Evolutionary conservation across 257 asterid species (phyloP).

Genomic region (Nicotiana tomentosiformis): DNA sequence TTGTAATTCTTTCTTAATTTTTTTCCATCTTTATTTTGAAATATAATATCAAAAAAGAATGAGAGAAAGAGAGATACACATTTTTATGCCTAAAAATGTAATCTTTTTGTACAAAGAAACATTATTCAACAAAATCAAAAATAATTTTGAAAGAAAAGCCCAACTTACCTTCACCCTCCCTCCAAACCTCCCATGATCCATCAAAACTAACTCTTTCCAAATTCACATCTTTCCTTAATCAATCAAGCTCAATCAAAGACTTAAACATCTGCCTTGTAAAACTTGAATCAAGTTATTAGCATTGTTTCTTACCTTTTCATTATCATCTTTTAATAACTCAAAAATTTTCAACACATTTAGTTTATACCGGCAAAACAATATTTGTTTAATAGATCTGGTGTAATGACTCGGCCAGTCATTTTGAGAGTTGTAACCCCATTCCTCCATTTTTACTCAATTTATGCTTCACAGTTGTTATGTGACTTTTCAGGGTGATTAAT

Average conservation of each 20-base stretch:
- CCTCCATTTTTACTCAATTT: too few species aligned
- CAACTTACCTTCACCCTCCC: conserved; percentile 25
- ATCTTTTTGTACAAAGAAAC: conserved; percentile 39
- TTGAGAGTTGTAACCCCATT: too few species aligned
- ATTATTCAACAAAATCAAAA: conserved; percentile 14
- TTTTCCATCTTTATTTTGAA: neutral
- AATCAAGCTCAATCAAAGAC: conserved; percentile 11
- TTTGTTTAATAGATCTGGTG: too few species aligned
- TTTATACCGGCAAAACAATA: too few species aligned
- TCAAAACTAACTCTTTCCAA: conserved; percentile 4
- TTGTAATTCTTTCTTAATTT: neutral
- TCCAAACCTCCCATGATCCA: neutral
- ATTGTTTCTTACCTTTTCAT: too few species aligned
- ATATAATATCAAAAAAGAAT: neutral
- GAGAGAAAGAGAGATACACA: neutral
- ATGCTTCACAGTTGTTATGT: too few species aligned
- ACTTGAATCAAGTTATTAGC: too few species aligned
- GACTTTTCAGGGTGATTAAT: too few species aligned
- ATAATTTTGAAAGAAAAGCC: conserved; percentile 13
- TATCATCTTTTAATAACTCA: too few species aligned
- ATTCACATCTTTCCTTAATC: neutral
- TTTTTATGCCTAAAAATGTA: conserved; percentile 17
- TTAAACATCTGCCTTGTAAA: conserved; percentile 4
- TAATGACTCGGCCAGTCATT: too few species aligned
- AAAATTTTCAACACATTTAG: too few species aligned